Conservation (phyloP, 2,329 filamentous ascomycete species). For the Botrytis hyacinthi region DNA sequence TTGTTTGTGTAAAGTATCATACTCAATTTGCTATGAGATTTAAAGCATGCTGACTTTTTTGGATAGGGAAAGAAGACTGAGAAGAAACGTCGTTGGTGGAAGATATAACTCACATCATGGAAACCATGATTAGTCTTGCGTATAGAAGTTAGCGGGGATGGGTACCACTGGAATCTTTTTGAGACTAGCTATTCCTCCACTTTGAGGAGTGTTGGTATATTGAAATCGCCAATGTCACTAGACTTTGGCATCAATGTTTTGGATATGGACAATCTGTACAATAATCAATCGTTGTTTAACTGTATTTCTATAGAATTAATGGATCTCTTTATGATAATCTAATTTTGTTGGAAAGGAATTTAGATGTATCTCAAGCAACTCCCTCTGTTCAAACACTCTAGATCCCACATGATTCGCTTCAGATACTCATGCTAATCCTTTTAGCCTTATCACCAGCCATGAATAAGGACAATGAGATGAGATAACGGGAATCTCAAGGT, state of each 20-base stretch:
- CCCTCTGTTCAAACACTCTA: too few relatives aligned
- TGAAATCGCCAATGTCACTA: background rate
- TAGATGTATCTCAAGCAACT: too few relatives aligned
- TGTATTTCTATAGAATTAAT: background rate
- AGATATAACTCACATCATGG: too few relatives aligned
- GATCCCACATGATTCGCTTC: too few relatives aligned
- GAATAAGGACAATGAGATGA: too few relatives aligned
- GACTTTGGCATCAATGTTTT: background rate
- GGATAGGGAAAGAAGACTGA: background rate
- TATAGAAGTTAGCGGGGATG: accelerated
- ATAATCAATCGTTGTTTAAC: background rate
- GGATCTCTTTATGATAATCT: background rate
- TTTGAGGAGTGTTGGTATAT: background rate
- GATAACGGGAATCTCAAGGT: too few relatives aligned
- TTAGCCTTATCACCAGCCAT: too few relatives aligned
- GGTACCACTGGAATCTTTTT: background rate
- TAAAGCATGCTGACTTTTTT: background rate
- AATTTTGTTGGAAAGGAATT: background rate
- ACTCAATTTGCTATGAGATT: background rate
- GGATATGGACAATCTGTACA: background rate
- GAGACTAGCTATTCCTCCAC: background rate
- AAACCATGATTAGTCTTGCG: too few relatives aligned
- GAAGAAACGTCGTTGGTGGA: background rate
- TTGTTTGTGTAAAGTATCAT: background rate
- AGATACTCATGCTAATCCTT: too few relatives aligned